phyloP scores from a whole-genome alignment of 495 filamentous ascomycete genomes.

The Lasiosphaeris hirsuta region DNA sequence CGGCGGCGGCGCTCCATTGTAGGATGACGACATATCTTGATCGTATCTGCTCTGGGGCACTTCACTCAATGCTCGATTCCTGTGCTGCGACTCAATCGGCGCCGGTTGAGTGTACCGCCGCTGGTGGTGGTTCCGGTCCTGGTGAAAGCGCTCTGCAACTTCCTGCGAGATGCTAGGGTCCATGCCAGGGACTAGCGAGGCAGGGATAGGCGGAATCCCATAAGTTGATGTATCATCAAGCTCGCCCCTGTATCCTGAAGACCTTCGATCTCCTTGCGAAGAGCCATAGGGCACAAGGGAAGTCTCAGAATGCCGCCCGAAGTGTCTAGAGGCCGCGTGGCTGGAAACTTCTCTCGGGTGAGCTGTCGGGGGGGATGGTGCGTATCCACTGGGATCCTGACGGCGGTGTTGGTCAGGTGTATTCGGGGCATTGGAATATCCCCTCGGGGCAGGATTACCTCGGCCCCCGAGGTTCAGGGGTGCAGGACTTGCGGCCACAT shows the following conservation, averaged over 20 bases:
- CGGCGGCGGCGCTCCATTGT: slow-evolving; percentile 15
- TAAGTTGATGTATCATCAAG: slow-evolving; percentile 36
- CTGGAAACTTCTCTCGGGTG: slow-evolving; percentile 14
- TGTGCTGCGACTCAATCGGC: slow-evolving; percentile 31
- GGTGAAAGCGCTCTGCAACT: slow-evolving; percentile 49
- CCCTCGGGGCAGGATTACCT: slow-evolving; percentile 34
- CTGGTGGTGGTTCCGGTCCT: slow-evolving; percentile 43
- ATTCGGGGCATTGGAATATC: slow-evolving; percentile 13
- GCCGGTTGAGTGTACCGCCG: slow-evolving; percentile 41
- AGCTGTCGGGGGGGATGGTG: slow-evolving; percentile 9
- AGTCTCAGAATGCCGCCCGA: slow-evolving; percentile 26
- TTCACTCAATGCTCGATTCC: slow-evolving; percentile 42
- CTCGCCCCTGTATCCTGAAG: slow-evolving; percentile 30
- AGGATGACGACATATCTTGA: slow-evolving; percentile 21
- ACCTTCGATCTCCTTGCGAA: slow-evolving; percentile 17
- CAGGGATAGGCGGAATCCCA: slow-evolving; percentile 52
- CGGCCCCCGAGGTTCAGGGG: slow-evolving; percentile 45
- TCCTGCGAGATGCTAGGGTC: slow-evolving; percentile 57
- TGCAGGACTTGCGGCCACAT: slow-evolving; percentile 42
- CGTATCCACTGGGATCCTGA: slow-evolving; percentile 17
- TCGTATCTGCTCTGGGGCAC: slow-evolving; percentile 28
- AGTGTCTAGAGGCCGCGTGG: slow-evolving; percentile 13
- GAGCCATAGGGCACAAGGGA: slow-evolving; percentile 17
- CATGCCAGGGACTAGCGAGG: slow-evolving; percentile 68
- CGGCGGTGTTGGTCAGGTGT: slow-evolving; percentile 11